Evolutionary conservation across 331 rosid species (phyloP).

Genomic region (Pyrus hybrid): DNA sequence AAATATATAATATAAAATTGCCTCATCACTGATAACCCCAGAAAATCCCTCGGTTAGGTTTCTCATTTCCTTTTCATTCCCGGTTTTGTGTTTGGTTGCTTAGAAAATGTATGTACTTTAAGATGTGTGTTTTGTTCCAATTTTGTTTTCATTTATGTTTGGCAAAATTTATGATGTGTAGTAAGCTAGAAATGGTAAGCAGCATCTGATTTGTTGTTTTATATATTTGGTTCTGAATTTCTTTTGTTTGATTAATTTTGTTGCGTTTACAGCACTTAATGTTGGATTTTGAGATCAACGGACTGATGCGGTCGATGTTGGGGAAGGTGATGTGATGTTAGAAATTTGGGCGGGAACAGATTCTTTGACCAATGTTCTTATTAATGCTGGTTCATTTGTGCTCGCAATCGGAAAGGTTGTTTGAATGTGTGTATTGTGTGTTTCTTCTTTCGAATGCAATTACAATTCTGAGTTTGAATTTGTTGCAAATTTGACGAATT

Average conservation of each 20-base stretch:
- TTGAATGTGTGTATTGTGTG: not conserved
- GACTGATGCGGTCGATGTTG: slow-evolving; percentile 51
- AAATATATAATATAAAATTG: too few species aligned
- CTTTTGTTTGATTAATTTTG: not conserved
- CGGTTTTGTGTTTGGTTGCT: slow-evolving; percentile 5
- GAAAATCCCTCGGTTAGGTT: too few species aligned
- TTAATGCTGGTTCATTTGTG: slow-evolving; percentile 63
- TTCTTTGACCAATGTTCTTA: slow-evolving; percentile 69
- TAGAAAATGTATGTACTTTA: not conserved
- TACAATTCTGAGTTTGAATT: not conserved
- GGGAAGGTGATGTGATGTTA: slow-evolving; percentile 65
- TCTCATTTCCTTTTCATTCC: too few species aligned
- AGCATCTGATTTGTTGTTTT: not conserved
- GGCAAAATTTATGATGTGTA: not conserved
- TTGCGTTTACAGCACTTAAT: slow-evolving; percentile 68
- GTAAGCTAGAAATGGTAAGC: not conserved
- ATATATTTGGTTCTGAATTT: slow-evolving; percentile 1
- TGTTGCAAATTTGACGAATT: not conserved
- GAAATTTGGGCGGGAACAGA: slow-evolving; percentile 98
- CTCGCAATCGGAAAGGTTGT: slow-evolving; percentile 90
- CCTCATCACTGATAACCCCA: too few species aligned
- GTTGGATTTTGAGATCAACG: slow-evolving; percentile 69
- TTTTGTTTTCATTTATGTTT: not conserved
- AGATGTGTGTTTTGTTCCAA: not conserved
- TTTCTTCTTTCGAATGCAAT: not conserved